Evolutionary conservation across 345 rosid genomes (phyloP).

Genomic region (Lepidium aucheri): DNA sequence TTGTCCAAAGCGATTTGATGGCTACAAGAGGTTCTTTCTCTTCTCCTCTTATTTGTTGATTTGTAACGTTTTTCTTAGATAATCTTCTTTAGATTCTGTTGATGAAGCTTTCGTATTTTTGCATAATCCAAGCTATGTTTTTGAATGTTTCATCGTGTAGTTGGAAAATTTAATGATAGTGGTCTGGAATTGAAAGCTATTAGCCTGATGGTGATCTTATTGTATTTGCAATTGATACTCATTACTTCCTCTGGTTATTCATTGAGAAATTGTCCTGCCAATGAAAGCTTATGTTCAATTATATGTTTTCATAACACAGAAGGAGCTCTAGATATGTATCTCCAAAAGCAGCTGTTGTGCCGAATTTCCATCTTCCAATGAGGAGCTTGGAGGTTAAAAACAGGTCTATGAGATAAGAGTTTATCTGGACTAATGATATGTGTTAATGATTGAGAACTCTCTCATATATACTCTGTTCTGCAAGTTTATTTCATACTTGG

Average conservation of each 20-base stretch:
- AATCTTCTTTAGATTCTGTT: not conserved
- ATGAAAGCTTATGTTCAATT: not conserved
- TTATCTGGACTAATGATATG: not conserved
- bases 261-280: not conserved
- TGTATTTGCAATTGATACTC: not conserved
- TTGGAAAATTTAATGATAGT: not conserved
- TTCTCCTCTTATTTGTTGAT: not conserved
- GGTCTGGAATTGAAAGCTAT: not conserved
- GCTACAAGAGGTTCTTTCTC: constrained; percentile 39
- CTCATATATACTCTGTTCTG: no score
- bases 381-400: constrained; percentile 77
- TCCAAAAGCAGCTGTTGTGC: constrained; percentile 59
- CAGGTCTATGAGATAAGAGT: constrained; percentile 30
- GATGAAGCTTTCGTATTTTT: not conserved
- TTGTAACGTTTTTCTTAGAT: no score
- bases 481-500: not conserved
- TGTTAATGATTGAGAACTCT: not conserved
- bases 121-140: not conserved
- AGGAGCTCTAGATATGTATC: constrained; percentile 43
- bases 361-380: constrained; percentile 71
- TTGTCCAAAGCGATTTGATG: constrained; percentile 24
- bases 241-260: not conserved
- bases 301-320: constrained; percentile 27
- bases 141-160: not conserved
- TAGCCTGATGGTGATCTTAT: no score